Evolutionary conservation across 129 eudicot species (phyloP).

Genomic region (Ambrosia trifida): DNA sequence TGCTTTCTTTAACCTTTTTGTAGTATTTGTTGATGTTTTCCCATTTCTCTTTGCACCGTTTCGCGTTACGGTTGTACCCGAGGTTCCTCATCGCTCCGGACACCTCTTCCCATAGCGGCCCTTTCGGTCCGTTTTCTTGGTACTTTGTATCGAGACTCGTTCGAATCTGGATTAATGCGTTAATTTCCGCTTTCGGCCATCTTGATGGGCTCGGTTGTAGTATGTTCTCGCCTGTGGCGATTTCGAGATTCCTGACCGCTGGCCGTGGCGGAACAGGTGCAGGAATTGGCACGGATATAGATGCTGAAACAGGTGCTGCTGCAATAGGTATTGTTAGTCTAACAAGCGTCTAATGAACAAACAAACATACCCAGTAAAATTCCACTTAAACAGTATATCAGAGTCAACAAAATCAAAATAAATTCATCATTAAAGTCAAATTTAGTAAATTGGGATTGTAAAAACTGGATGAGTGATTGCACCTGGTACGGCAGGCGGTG

Average conservation of each 20-base stretch:
- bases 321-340: neutral
- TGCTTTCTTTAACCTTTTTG: constrained; percentile 93
- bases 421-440: neutral
- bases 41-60: constrained; percentile 96
- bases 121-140: constrained; percentile 87
- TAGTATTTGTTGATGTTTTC: constrained; percentile 95
- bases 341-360: too few species aligned
- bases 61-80: constrained; percentile 78
- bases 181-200: constrained; percentile 89
- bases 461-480: neutral
- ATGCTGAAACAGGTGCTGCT: neutral
- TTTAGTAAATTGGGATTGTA: neutral
- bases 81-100: constrained; percentile 64
- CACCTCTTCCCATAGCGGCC: constrained; percentile 94
- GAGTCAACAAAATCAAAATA: neutral
- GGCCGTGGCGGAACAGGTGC: constrained; percentile 26
- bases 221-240: constrained; percentile 36
- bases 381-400: neutral
- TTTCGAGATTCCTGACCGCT: constrained; percentile 30
- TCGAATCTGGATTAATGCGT: constrained; percentile 69
- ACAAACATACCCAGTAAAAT: neutral
- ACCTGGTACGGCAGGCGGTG: constrained; percentile 24
- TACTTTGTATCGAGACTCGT: constrained; percentile 71
- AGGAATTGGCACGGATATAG: constrained; percentile 20
- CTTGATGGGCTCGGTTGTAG: constrained; percentile 66